Evolutionary conservation across 192 early-diverging fungal species (phyloP).

Genomic region (Mortierella antarctica): DNA sequence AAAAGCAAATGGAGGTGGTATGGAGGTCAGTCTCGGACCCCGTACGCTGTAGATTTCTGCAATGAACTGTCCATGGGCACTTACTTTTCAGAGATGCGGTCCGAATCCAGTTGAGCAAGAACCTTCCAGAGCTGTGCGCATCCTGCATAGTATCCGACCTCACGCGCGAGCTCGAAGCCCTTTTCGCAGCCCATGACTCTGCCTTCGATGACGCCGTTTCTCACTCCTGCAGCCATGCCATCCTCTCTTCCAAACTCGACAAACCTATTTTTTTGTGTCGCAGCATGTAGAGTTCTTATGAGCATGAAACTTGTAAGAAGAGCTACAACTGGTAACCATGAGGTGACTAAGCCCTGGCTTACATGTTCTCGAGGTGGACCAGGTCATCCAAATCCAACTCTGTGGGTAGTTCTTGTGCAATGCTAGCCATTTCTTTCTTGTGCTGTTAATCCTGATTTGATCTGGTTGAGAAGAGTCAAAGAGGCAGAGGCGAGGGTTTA

Average conservation of each 20-base stretch:
- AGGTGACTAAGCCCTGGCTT: neutral
- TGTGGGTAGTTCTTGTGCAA: constrained; percentile 30
- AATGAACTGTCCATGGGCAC: constrained; percentile 1
- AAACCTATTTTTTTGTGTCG: constrained; percentile 55
- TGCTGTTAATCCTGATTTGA: too few relatives aligned
- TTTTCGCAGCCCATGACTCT: constrained; percentile 66
- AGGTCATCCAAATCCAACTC: constrained; percentile 61
- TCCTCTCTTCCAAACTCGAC: constrained; percentile 66
- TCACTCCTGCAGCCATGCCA: constrained; percentile 60
- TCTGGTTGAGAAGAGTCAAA: too few relatives aligned
- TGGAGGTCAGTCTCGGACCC: neutral
- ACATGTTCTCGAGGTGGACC: constrained; percentile 62
- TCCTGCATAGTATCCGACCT: constrained; percentile 67
- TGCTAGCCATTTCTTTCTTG: constrained; percentile 1
- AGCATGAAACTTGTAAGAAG: neutral
- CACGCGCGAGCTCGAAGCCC: constrained; percentile 63
- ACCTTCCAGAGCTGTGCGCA: constrained; percentile 61
- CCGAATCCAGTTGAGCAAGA: constrained; percentile 34
- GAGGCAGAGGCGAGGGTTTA: too few relatives aligned
- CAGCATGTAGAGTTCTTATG: neutral
- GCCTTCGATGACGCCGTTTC: constrained; percentile 63
- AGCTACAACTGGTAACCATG: neutral
- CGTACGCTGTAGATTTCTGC: too few relatives aligned
- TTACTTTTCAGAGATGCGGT: constrained; percentile 59
- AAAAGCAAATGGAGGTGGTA: neutral